Evolutionary conservation across 345 rosid species (phyloP).

Genomic region (Euphorbia peplus): DNA sequence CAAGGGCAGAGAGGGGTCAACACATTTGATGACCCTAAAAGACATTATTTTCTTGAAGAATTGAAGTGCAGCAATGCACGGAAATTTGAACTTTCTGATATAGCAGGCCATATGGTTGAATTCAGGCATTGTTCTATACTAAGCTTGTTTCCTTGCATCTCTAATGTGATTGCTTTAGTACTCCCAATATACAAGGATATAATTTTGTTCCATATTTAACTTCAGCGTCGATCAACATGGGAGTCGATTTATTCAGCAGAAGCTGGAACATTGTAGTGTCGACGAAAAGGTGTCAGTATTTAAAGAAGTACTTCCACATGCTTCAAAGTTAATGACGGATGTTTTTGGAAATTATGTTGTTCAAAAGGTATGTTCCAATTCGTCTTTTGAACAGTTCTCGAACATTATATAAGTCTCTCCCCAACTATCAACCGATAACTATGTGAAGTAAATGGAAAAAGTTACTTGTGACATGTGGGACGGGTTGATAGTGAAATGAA

Average conservation of each 20-base stretch:
- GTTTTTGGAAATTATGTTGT: conserved; percentile 99
- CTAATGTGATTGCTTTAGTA: conserved; percentile 14
- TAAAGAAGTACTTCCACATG: conserved; percentile 84
- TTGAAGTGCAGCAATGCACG: conserved; percentile 27
- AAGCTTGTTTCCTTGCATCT: conserved; percentile 16
- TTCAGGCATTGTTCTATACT: conserved; percentile 22
- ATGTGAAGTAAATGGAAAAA: not conserved
- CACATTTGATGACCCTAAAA: conserved; percentile 22
- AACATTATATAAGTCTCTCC: not conserved
- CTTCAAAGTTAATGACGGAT: conserved; percentile 86
- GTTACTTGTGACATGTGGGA: not conserved
- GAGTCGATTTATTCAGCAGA: conserved; percentile 98
- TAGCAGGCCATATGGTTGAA: conserved; percentile 25
- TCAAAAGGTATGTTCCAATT: conserved; percentile 60
- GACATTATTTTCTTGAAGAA: conserved; percentile 29
- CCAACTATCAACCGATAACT: not conserved
- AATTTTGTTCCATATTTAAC: conserved; percentile 8
- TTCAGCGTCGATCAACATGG: conserved; percentile 98
- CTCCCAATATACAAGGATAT: not conserved
- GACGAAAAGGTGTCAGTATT: conserved; percentile 85
- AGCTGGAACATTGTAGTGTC: conserved; percentile 70
- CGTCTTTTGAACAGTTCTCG: not conserved
- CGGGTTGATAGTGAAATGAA: not conserved
- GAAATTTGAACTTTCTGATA: conserved; percentile 25
- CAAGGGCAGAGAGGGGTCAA: conserved; percentile 18